phyloP scores from a whole-genome alignment of 176 grass and related monocot genomes.

The Lolium multiflorum region DNA sequence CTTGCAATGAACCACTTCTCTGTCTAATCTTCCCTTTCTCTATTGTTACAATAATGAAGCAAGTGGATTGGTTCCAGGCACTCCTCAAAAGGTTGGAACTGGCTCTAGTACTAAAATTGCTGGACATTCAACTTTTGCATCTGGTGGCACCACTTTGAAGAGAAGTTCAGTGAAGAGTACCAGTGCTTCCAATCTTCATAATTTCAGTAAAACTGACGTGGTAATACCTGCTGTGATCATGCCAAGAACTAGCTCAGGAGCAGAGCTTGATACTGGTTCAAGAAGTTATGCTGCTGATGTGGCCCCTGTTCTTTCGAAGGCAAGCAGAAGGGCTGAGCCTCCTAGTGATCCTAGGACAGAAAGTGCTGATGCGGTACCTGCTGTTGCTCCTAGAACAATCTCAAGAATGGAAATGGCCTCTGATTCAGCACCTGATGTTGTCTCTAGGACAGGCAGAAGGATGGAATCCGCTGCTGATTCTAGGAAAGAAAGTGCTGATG shows the following conservation, averaged over 20 bases:
- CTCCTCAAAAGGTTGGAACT: constrained; percentile 75
- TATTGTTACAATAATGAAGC: constrained; percentile 65
- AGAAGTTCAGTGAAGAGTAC: constrained; percentile 76
- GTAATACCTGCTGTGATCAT: constrained; percentile 64
- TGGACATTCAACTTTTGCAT: constrained; percentile 59
- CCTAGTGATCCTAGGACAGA: constrained; percentile 61
- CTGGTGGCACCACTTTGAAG: constrained; percentile 57
- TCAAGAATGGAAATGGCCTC: constrained; percentile 63
- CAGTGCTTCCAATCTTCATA: constrained; percentile 61
- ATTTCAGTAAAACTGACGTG: constrained; percentile 64
- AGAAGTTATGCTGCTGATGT: constrained; percentile 59
- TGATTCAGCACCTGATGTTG: constrained; percentile 54
- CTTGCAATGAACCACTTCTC: constrained; percentile 34
- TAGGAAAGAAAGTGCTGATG: constrained; percentile 75
- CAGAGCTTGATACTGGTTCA: constrained; percentile 69
- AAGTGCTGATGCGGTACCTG: constrained; percentile 58
- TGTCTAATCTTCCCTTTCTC: constrained; percentile 35
- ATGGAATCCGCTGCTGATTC: constrained; percentile 57
- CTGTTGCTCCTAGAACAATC: constrained; percentile 62
- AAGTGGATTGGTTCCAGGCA: constrained; percentile 53
- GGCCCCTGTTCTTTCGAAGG: constrained; percentile 53
- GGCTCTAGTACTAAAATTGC: constrained; percentile 59
- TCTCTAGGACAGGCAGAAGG: constrained; percentile 65
- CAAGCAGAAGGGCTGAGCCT: constrained; percentile 51
- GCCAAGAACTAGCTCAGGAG: constrained; percentile 83